Base-by-base conservation (phyloP, 1,139 yeast genomes). In the Meyerozyma carpophila region DNA sequence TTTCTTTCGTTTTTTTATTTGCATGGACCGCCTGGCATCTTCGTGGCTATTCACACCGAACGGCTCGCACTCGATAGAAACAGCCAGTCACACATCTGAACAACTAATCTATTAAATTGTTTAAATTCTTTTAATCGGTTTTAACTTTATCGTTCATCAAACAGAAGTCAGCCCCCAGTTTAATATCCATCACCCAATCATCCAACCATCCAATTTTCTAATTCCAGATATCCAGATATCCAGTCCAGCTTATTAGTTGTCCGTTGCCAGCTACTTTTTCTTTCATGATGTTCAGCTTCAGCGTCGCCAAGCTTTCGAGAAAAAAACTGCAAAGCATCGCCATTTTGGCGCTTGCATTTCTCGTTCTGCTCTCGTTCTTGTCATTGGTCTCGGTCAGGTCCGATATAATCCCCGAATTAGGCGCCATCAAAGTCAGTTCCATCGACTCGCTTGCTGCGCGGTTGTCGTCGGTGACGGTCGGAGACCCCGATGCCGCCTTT, bases 401-500 rank as follows among this genome's bases (percentile, higher is more conserved):
- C 13, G 37, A 34, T 34, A 16, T 34, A 10, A 9, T 34, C 4
- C 37, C 37, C 6, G 9, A 10, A 13, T 3, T 18, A 9, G 5
- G 10, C 37, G 11, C 26, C 11, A 8, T 34, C 6, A 16, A 13
- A 9, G 16, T 34, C n/a, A n/a, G 20, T 11, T 34, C 37, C 26
- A 34, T 34, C 11, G 37, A 34, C 26, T 10, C n/a, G n/a, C 26
- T 34, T 11, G n/a, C 21, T 4, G 4, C 37, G 4, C 25, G 37
- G 10, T 10, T 34, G 11, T 34, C 37, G 11, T 18, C 37, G 11
- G 11, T n/a, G 13, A 11, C 16, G 10, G 11, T 11, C 34, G 13
- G 18, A 24, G 32, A 37, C n/a, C 32, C 40, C 25, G 37, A 39
- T 8, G 21, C 41, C 11, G 37, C 29, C 3, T 32, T 39, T 16